Conservation (phyloP, 2,329 filamentous ascomycete genomes). For the Diaporthe sp. region DNA sequence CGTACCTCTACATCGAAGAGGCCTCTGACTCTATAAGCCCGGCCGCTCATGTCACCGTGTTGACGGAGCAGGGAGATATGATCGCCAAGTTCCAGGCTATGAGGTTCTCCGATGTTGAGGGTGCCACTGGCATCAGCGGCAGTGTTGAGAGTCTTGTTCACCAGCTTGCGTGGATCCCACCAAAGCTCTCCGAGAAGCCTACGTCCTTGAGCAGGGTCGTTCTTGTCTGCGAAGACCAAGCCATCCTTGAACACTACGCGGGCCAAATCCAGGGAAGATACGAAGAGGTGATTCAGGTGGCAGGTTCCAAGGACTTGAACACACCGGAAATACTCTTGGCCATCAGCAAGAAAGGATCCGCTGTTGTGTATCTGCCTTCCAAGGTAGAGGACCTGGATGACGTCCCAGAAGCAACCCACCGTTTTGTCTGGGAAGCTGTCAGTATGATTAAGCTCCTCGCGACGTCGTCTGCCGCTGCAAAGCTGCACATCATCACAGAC, state of each 20-base stretch:
- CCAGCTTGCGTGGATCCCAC: background rate
- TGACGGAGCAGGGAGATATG: background rate
- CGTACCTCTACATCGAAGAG: background rate
- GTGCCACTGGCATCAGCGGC: conserved; percentile 3
- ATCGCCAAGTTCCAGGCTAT: background rate
- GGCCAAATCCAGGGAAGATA: background rate
- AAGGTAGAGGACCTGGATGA: background rate
- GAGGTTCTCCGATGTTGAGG: conserved; percentile 11
- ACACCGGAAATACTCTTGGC: background rate
- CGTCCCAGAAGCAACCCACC: background rate
- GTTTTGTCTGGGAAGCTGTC: background rate
- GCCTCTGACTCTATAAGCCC: background rate
- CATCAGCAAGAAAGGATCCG: background rate
- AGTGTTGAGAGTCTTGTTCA: background rate
- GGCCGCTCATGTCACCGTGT: background rate
- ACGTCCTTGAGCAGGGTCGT: background rate
- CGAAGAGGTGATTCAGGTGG: background rate
- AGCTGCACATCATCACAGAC: background rate
- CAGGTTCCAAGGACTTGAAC: background rate
- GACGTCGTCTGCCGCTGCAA: background rate
- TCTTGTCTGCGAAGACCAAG: background rate
- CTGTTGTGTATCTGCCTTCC: background rate
- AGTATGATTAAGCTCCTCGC: background rate
- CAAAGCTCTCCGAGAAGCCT: background rate
- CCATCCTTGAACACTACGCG: background rate